Evolutionary conservation across 352 stramenopile genomes (phyloP), one percentile per base, ranked within the genome.

Genomic region (Globisporangium radiosum): DNA sequence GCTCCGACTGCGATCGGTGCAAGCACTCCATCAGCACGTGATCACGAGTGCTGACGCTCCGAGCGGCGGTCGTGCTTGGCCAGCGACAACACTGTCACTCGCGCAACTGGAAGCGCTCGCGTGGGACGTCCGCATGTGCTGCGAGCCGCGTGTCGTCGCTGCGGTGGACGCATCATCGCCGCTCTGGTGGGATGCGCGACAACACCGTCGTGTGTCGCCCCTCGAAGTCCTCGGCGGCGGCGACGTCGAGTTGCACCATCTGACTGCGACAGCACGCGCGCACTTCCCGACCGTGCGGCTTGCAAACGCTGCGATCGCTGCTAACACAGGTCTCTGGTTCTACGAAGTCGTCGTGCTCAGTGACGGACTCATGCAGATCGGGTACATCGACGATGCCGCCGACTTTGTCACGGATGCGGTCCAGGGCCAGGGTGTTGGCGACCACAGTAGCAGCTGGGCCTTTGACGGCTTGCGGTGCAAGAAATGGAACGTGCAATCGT

Each of bases 281-380:
- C 76, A 95, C 61, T 97, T 97, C 56, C 85, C 88, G 0, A 92
- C 87, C 1, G 71, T 96, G 7, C 64, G 69, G 15, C 59, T 96
- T 9, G 56, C 66, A 2, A 70, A 75, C 17, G 68, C 78, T 3
- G 68, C 60, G 0, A 78, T 95, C 54, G 68, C 66, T 54, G 72
- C 68, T 14, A 77, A 73, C 38, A 80, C 71, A 1, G 88, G 87
- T 0, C 58, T 94, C 15, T 98, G 66, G 67, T 98, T 96, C 58
- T 96, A 97, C 62, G 91, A 98, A 73, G 91, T 94, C 3, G 66
- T 72, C 2, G 63, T 98, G 1, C 68, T 96, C 33, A 97, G 77
- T 0, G 91, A 93, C 56, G 93, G 94, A 8, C 71, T 98, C 0
- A 95, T 96, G 67, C 93, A 98, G 64, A 96, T 98, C 64, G 95